These are phyloP conservation scores for Elongisporangium prolatum DNA, from an alignment of 352 stramenopile genomes.

Conservation along the genomic window DNA sequence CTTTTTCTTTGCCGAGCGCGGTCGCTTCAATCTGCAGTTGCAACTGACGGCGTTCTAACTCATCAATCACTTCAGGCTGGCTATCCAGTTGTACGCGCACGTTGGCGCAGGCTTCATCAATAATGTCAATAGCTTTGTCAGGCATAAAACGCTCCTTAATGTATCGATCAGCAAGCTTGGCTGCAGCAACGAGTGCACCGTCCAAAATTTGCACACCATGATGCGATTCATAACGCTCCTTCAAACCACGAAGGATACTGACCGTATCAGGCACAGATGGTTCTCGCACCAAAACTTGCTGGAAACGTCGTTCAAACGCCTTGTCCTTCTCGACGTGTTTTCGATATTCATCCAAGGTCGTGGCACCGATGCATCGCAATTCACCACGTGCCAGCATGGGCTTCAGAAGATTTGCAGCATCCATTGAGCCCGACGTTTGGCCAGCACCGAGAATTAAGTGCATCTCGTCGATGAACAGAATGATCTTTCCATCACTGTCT, in stretches of 20 bases:
- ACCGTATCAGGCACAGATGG: conserved; percentile 94
- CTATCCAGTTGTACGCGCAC: conserved; percentile 93
- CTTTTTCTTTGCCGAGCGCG: conserved; percentile 92
- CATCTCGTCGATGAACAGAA: conserved; percentile 99
- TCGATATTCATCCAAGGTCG: conserved; percentile 97
- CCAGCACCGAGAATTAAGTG: conserved; percentile 96
- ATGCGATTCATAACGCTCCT: conserved; percentile 96
- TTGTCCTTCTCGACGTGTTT: conserved; percentile 98
- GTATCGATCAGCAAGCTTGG: conserved; percentile 92
- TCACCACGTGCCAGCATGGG: conserved; percentile 95
- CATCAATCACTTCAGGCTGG: conserved; percentile 95
- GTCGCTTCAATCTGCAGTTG: conserved; percentile 95
- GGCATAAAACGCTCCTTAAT: conserved; percentile 91
- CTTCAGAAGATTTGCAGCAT: conserved; percentile 98
- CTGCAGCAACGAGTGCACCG: conserved; percentile 90
- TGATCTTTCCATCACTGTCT: conserved; percentile 93
- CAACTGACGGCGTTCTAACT: conserved; percentile 92
- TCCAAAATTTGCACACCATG: conserved; percentile 96
- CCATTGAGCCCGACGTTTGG: conserved; percentile 91
- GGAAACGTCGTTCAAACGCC: conserved; percentile 97
- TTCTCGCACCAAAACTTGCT: conserved; percentile 94
- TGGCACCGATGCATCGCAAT: conserved; percentile 97
- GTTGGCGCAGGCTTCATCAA: conserved; percentile 92
- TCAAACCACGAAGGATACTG: conserved; percentile 94
- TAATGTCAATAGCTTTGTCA: conserved; percentile 94